Base-by-base conservation (phyloP, 345 rosid genomes). In the Euclidium syriacum region DNA sequence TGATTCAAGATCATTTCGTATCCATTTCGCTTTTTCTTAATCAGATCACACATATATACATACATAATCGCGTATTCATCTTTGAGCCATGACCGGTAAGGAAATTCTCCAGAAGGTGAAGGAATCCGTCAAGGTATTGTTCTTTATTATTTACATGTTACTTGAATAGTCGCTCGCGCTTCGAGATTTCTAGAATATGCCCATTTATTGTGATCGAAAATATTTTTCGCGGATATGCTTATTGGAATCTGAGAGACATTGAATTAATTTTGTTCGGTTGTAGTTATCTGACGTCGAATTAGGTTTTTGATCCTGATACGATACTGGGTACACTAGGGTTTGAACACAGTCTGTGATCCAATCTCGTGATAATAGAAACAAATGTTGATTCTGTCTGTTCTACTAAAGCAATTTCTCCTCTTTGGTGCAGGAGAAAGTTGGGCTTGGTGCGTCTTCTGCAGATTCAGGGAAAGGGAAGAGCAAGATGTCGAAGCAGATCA, bases 401-500 rank as follows among this genome's bases (percentile, higher is more conserved):
- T 22, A 36, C 5, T n/a, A 22, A n/a, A 8, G 52, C 34, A 10
- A 20, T 6, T 3, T 23, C 3, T 32, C 4, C 46, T 33, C n/a
- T 34, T 29, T 56, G 10, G 16, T 17, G 20, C 77, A 89, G 96
- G 94, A 83, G 68, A 89, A 81, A 63, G 86, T 88, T 39, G 85
- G 95, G 71, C 40, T 87, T 51, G 79, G 90, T 27, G 81, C 89
- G 19, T 69, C 90, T 29, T 63, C 75, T 41, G 57, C 78, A 24
- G 97, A 87, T 51, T 83, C 95, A 22, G 89, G 98, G 43, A 89
- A 85, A 77, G 97, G 97, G 10, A 92, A 84, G 77, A 89, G 98
- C 68, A 89, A 85, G 87, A 64, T 81, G 79, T 79, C 88, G 4
- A 87, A 87, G 78, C 69, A 77, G 60, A 67, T 92, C 46, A 84